Evolutionary conservation across 768 basidiomycete species (phyloP), one percentile per base, ranked within the genome.

Genomic region (Leccinum truebloodii): DNA sequence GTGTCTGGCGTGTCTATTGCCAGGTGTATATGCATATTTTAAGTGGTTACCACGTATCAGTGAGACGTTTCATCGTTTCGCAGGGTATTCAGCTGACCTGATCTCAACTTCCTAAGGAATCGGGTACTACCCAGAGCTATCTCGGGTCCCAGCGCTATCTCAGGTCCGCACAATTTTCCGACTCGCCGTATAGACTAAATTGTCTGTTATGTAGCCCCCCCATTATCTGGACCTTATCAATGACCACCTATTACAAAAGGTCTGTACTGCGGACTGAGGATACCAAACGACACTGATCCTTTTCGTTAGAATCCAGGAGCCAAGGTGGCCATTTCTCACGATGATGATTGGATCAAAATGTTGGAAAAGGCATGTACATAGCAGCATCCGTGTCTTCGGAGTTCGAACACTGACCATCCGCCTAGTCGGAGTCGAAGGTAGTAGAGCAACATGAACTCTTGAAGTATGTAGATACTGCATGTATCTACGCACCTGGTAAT

Each of bases 211-310:
- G 1, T 13, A 65, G 63, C 62, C 58, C 2, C 8, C 48, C 54
- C 62, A 65, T 22, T 56, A 58, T 30, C 52, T 50, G 1, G 62
- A 65, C 6, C n/a, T n/a, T 6, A 65, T 65, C 24, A 64, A 64
- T 30, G 54, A 30, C 32, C 55, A 22, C n/a, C 18, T 60, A 18
- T 20, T 65, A n/a, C 50, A 64, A 9, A 60, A 50, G 56, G 64
- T 65, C 30, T 9, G 62, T 12, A 1, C 9, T 3, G 4, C 6
- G 4, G 13, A 37, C 26, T 2, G 37, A 20, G 8, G 3, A 22
- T 13, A 7, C 4, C 3, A 41, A 12, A 20, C 5, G 6, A 28
- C 7, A 56, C 20, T 28, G n/a, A 49, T 32, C 1, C 4, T 10
- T n/a, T 35, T 20, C 2, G 10, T 13, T 16, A 65, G 61, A 63